Conservation (phyloP, 306 rosid species). For the Glycine tomentella region DNA sequence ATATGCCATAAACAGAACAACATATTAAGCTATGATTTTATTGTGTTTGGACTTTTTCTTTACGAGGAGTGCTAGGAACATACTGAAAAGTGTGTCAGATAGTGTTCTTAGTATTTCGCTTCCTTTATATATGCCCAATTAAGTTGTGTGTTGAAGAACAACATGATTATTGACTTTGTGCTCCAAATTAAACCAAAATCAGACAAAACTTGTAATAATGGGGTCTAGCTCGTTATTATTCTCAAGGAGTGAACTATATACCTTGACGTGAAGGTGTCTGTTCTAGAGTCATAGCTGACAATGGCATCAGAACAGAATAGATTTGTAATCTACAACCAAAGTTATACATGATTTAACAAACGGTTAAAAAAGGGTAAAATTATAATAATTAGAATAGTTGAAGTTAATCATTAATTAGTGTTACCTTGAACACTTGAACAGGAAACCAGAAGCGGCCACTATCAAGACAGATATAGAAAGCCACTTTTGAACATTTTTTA, state of each 20-base stretch:
- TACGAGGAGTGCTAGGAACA: too few species aligned
- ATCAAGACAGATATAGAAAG: constrained; percentile 69
- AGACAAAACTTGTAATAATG: neutral
- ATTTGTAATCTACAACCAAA: constrained; percentile 36
- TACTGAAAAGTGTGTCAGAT: too few species aligned
- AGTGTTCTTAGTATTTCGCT: too few species aligned
- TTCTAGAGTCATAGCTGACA: constrained; percentile 53
- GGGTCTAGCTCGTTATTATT: too few species aligned
- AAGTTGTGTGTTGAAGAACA: neutral
- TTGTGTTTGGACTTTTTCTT: too few species aligned
- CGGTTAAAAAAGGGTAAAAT: neutral
- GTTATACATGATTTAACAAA: neutral
- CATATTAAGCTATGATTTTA: neutral
- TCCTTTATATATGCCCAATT: too few species aligned
- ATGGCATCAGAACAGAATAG: constrained; percentile 65
- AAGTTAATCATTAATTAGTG: neutral
- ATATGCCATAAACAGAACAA: too few species aligned
- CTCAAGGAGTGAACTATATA: constrained; percentile 29
- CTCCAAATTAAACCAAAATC: neutral
- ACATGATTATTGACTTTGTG: neutral
- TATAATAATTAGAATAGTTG: neutral
- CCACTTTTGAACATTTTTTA: constrained; percentile 57
- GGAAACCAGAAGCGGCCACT: constrained; percentile 76
- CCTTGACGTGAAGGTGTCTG: constrained; percentile 71
- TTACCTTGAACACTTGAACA: constrained; percentile 71